These are phyloP conservation scores for Batkoa obscura DNA, from an alignment of 371 early-diverging fungal species.

Conservation along the genomic window DNA sequence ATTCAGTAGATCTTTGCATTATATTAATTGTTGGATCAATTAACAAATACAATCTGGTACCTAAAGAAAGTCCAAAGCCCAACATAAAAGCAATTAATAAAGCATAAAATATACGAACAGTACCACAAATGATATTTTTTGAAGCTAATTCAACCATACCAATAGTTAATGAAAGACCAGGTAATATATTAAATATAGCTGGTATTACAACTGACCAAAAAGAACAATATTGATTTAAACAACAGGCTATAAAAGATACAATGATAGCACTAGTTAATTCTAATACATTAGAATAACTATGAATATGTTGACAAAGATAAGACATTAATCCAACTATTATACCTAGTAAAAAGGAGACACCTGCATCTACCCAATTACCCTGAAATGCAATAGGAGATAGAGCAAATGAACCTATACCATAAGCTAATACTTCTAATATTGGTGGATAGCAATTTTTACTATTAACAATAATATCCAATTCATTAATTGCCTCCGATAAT, in stretches of 20 bases:
- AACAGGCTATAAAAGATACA: slow-evolving; percentile 24
- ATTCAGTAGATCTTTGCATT: slow-evolving; percentile 6
- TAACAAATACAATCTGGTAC: slow-evolving; percentile 20
- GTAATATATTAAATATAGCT: slow-evolving; percentile 27
- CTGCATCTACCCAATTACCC: slow-evolving; percentile 28
- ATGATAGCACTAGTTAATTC: slow-evolving; percentile 29
- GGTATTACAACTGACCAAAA: slow-evolving; percentile 25
- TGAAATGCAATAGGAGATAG: slow-evolving; percentile 24
- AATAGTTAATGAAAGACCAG: slow-evolving; percentile 34
- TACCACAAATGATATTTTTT: slow-evolving; percentile 50
- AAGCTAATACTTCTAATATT: slow-evolving; percentile 25
- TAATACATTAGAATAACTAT: slow-evolving; percentile 28
- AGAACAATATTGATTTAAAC: slow-evolving; percentile 20
- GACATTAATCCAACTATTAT: slow-evolving; percentile 19
- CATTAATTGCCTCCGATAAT: slow-evolving; percentile 28
- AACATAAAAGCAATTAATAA: slow-evolving; percentile 38
- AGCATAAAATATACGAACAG: slow-evolving; percentile 39
- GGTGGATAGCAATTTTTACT: slow-evolving; percentile 25
- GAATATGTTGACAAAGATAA: slow-evolving; percentile 18
- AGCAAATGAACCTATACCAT: slow-evolving; percentile 28
- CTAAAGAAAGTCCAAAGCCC: slow-evolving; percentile 42
- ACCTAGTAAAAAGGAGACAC: slow-evolving; percentile 21
- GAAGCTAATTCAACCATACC: slow-evolving; percentile 47
- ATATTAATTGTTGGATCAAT: slow-evolving; percentile 1
- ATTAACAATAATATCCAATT: slow-evolving; percentile 29